Percentiles rank a stretch among this genome's conserved stretches.
These are phyloP conservation scores for Vigna angularis DNA, from an alignment of 306 rosid species.

Conservation along the genomic window DNA sequence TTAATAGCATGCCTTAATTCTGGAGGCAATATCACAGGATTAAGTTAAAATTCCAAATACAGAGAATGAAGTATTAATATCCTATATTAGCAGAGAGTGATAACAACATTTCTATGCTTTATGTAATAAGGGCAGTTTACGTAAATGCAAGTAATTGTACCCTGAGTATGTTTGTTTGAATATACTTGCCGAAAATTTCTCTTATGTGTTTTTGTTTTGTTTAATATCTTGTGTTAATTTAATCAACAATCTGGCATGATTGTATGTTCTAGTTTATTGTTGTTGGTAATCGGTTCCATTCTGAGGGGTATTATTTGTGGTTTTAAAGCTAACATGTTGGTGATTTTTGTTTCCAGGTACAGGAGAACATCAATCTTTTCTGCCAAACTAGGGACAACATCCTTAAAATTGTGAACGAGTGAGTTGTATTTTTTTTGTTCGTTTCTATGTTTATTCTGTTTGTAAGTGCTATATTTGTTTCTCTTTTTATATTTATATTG, in stretches of 20 bases:
- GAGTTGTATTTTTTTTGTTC: constrained; percentile 50
- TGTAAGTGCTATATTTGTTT: constrained; percentile 17
- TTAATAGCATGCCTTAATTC: constrained; percentile 12
- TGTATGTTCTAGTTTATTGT: not conserved
- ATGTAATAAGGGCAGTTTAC: not conserved
- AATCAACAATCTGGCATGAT: constrained; percentile 27
- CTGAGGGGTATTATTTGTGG: constrained; percentile 5
- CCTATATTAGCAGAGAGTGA: constrained; percentile 10
- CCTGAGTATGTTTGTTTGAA: not conserved
- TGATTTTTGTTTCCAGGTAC: constrained; percentile 66
- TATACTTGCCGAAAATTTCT: not conserved
- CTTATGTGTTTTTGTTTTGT: constrained; percentile 9
- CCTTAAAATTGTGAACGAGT: constrained; percentile 85
- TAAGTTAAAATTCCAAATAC: not conserved
- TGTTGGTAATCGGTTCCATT: constrained; percentile 7
- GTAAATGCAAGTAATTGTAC: not conserved
- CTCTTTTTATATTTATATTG: constrained; percentile 13
- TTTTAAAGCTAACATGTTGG: constrained; percentile 32
- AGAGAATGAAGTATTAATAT: not conserved
- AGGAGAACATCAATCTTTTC: constrained; percentile 81
- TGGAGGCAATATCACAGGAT: constrained; percentile 8
- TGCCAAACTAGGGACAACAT: constrained; percentile 88
- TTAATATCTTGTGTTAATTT: constrained; percentile 17
- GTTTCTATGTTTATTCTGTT: constrained; percentile 28
- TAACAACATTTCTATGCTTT: not conserved